phyloP scores from a whole-genome alignment of 108 stramenopile genomes.

The Nitzschia sp. region DNA sequence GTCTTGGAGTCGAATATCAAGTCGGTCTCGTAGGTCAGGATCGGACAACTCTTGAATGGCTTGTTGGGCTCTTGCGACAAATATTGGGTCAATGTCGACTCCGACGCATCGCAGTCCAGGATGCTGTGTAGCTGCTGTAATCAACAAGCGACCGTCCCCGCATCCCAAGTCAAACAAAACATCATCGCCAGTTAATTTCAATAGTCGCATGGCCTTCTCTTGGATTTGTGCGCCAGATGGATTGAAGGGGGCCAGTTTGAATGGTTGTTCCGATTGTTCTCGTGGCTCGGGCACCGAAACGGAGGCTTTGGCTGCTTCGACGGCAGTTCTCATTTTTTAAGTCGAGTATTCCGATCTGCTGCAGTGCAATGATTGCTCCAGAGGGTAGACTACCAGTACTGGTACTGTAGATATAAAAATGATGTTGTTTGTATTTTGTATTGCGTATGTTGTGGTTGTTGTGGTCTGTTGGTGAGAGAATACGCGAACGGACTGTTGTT shows the following conservation, averaged over 20 bases:
- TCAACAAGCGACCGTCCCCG: slow-evolving; percentile 80
- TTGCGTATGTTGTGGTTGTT: too few species aligned
- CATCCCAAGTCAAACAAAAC: slow-evolving; percentile 88
- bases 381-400: too few species aligned
- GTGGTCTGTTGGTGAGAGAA: too few species aligned
- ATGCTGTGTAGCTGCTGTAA: slow-evolving; percentile 44
- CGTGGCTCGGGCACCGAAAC: too few species aligned
- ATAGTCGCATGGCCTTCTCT: slow-evolving; percentile 42
- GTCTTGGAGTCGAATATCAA: slow-evolving; percentile 65
- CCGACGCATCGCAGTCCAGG: slow-evolving; percentile 65
- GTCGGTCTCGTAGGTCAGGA: slow-evolving; percentile 16
- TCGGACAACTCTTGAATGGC: slow-evolving; percentile 16
- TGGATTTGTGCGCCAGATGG: slow-evolving; percentile 64
- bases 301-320: too few species aligned
- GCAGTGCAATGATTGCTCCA: too few species aligned
- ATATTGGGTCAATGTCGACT: slow-evolving; percentile 67
- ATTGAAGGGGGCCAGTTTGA: slow-evolving; percentile 70
- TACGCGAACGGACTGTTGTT: too few species aligned
- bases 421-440: too few species aligned
- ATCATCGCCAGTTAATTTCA: slow-evolving; percentile 44
- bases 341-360: too few species aligned
- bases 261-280: background rate
- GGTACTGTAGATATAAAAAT: too few species aligned
- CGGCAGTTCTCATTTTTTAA: too few species aligned
- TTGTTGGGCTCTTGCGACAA: slow-evolving; percentile 39